Conservation (phyloP, 768 basidiomycete genomes). For the Goffeauzyma gilvescens region DNA sequence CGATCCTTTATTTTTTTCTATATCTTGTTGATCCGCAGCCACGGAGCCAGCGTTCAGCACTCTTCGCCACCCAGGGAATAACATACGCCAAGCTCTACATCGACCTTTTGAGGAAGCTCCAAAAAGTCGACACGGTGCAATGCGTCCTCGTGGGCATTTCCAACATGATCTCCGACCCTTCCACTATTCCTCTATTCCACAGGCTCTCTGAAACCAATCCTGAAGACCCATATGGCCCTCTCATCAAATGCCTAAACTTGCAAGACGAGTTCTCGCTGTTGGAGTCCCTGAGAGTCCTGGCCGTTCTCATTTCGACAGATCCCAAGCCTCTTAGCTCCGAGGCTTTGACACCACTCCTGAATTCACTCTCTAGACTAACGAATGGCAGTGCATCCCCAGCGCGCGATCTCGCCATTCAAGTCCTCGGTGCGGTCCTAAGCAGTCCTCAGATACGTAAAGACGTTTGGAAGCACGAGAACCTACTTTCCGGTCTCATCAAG, state of each 20-base stretch:
- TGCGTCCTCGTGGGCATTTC: slow-evolving; percentile 59
- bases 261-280: slow-evolving; percentile 92
- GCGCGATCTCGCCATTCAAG: slow-evolving; percentile 79
- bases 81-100: slow-evolving; percentile 77
- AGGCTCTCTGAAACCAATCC: slow-evolving; percentile 13
- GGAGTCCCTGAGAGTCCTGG: slow-evolving; percentile 70
- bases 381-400: slow-evolving; percentile 35
- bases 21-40: slow-evolving; percentile 11
- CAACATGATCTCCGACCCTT: slow-evolving; percentile 42
- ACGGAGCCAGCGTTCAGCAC: slow-evolving; percentile 38
- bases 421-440: slow-evolving; percentile 63
- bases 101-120: slow-evolving; percentile 66
- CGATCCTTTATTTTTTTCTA: slow-evolving; percentile 3
- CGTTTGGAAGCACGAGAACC: slow-evolving; percentile 45
- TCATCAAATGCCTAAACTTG: slow-evolving; percentile 50
- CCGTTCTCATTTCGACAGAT: slow-evolving; percentile 45
- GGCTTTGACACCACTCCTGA: slow-evolving; percentile 15
- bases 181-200: slow-evolving; percentile 26
- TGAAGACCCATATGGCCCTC: slow-evolving; percentile 16
- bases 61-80: slow-evolving; percentile 62
- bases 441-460: slow-evolving; percentile 60
- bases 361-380: slow-evolving; percentile 35
- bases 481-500: slow-evolving; percentile 44
- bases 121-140: slow-evolving; percentile 56
- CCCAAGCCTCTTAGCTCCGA: slow-evolving; percentile 21